Base-by-base conservation (phyloP, 371 early-diverging fungal genomes). In the Chytridiales sp. region DNA sequence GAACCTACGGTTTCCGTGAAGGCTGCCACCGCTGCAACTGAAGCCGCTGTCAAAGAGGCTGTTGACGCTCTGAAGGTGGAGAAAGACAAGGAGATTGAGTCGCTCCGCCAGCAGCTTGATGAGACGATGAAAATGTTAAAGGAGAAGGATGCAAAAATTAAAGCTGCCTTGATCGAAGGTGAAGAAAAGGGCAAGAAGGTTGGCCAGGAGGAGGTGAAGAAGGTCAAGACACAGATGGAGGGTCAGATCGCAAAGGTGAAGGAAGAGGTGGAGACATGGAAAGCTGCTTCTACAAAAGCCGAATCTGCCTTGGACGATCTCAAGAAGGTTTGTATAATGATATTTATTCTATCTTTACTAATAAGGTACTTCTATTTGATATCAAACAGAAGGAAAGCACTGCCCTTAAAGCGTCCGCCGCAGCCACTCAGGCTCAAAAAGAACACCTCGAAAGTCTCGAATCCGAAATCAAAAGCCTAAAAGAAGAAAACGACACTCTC, bases 101-200 rank as follows among this genome's bases (percentile, higher is more conserved):
- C 42, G 4, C 29, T 64, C 22, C n/a, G 34, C 8, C 32, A 43
- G 15, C 57, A 70, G 56, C 59, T 70, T 11, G 61, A 64, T 15
- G 72, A 64, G 17, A 49, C 65, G 35, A 30, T 36, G 1, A n/a
- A 57, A 24, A 43, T 13, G 27, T 64, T 63, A 62, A 44, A 38
- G 22, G 62, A 64, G 21, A 61, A 65, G 35, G 56, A 62, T 29
- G 55, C 54, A 19, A 36, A 24, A 17, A 30, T n/a, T 17, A 40
- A 40, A 32, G 49, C 59, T 8, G 38, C 52, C 21, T 49, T 44
- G 4, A 22, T 44, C 17, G 64, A 68, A 13, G 44, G 50, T 26
- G 70, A 70, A n/a, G 50, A 35, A 3, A 44, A 63, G 9, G 43
- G 55, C 31, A 60, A 59, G 57, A 31, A 56, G 40, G 52, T 32